A percentile compares a stretch with the other conserved stretches of the same genome.
Evolutionary conservation across 371 early-diverging fungal genomes (phyloP).

Genomic region (Apophysomyces sp.): DNA sequence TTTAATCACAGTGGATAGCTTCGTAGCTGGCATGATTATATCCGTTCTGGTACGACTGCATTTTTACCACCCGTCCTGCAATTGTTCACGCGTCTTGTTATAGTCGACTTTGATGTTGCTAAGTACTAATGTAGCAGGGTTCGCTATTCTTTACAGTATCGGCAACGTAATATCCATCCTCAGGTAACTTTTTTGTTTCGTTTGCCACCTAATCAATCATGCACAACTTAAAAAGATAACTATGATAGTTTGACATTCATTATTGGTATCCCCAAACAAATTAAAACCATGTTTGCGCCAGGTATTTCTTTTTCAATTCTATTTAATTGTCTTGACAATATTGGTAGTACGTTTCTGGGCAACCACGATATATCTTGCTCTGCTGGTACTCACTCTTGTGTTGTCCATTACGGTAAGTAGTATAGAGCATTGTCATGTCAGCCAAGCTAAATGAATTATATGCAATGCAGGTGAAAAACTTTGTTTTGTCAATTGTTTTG

Average conservation of each 20-base stretch:
- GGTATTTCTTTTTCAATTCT: conserved; percentile 29
- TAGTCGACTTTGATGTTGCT: conserved; percentile 69
- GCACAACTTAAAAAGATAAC: too few species aligned
- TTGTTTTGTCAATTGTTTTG: conserved; percentile 69
- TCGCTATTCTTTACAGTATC: conserved; percentile 87
- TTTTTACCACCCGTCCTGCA: background rate
- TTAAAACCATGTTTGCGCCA: conserved; percentile 85
- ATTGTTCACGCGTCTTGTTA: background rate
- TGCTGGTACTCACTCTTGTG: conserved; percentile 30
- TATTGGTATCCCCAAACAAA: conserved; percentile 79
- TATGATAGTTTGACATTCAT: conserved; percentile 78
- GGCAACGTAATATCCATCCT: conserved; percentile 87
- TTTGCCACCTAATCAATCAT: too few species aligned
- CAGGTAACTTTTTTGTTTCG: conserved; percentile 43
- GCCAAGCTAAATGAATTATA: background rate
- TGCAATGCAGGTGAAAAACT: conserved; percentile 34
- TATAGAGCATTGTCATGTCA: background rate
- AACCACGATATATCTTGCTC: conserved; percentile 30
- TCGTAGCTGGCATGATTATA: conserved; percentile 72
- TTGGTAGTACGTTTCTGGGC: conserved; percentile 42
- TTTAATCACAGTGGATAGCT: conserved; percentile 31
- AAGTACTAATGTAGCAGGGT: conserved; percentile 61
- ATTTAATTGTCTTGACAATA: background rate
- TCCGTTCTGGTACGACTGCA: conserved; percentile 63
- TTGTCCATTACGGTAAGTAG: conserved; percentile 32